Base-by-base conservation (phyloP, 1,284 basidiomycete species). In the Sparassis latifolia region DNA sequence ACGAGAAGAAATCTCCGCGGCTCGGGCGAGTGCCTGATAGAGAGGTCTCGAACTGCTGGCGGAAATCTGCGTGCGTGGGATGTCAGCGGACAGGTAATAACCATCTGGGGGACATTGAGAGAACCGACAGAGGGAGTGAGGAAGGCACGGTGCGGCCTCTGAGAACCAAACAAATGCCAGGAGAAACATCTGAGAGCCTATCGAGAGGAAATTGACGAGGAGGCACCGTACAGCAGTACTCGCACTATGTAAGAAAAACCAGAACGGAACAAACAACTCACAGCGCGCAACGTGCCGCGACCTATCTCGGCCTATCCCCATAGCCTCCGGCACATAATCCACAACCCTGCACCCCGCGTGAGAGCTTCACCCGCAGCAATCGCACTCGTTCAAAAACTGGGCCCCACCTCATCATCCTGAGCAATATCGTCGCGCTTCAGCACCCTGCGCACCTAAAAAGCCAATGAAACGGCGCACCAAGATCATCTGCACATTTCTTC, bases 301-400 rank as follows among this genome's bases (percentile, higher is more conserved):
- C 42, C 80, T 76, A 52, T 86, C n/a, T 86, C n/a, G 77, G 73
- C 50, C 78, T 71, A 47, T 77, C 69, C 1, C 77, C 81, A 55
- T 82, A 86, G 2, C 79, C n/a, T n/a, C 80, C n/a, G 80, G 71
- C 4, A 86, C 73, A 64, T 74, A 80, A 38, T 76, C 67, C 5
- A 70, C 71, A 49, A 86, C 76, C 49, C 66, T n/a, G 66, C 33
- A 80, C 69, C 0, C 83, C 82, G 32, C 70, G 65, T n/a, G 69
- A 64, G 27, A 86, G 74, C 68, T 86, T 86, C 52, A 69, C 69
- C 54, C 76, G 72, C 48, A 87, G 68, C 12, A 66, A 56, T 86
- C 84, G 45, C 76, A 71, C 60, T 86, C 86, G 58, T 70, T 70
- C 59, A 71, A 45, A 54, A 70, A 68, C 61, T 62, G 52, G 10